phyloP scores from a whole-genome alignment of 176 grass and related monocot genomes.

The Metroxylon sagu region DNA sequence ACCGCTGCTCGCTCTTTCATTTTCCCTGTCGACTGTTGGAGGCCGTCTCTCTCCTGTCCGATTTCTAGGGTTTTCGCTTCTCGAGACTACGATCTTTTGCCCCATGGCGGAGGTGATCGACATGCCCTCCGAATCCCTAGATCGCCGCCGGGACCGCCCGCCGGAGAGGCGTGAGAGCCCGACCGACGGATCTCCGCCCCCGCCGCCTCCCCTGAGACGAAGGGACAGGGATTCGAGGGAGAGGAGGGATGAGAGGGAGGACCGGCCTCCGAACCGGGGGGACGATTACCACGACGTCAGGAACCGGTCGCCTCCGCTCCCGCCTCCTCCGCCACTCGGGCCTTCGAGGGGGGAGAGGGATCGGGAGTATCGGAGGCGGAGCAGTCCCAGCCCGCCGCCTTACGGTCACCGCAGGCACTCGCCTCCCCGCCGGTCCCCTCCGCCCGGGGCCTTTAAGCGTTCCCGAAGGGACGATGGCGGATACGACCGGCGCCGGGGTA shows the following conservation, averaged over 20 bases:
- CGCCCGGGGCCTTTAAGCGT: conserved; percentile 11
- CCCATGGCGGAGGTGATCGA: conserved; percentile 88
- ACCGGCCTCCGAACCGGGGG: background rate
- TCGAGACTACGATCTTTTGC: background rate
- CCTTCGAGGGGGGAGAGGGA: conserved; percentile 50
- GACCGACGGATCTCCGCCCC: conserved; percentile 29
- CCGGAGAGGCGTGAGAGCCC: conserved; percentile 40
- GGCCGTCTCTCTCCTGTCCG: background rate
- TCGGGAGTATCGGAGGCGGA: conserved; percentile 39
- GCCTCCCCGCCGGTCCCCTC: conserved; percentile 9
- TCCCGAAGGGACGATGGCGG: conserved; percentile 9
- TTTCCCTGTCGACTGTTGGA: background rate
- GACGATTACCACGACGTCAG: conserved; percentile 8
- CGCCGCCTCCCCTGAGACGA: conserved; percentile 55
- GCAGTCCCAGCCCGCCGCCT: conserved; percentile 41
- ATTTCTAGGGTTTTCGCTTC: conserved; percentile 1
- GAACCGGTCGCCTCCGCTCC: conserved; percentile 32
- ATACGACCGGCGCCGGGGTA: conserved; percentile 17
- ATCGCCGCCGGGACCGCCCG: conserved; percentile 30
- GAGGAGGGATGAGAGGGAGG: conserved; percentile 15
- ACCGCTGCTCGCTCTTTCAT: background rate
- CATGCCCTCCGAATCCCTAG: conserved; percentile 40
- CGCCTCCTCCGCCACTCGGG: conserved; percentile 37
- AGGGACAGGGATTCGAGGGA: conserved; percentile 46
- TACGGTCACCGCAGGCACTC: conserved; percentile 31